Percentiles rank a stretch among this genome's conserved stretches.
Evolutionary conservation across 148 eudicot species (phyloP).

Genomic region (Nepenthes gracilis): DNA sequence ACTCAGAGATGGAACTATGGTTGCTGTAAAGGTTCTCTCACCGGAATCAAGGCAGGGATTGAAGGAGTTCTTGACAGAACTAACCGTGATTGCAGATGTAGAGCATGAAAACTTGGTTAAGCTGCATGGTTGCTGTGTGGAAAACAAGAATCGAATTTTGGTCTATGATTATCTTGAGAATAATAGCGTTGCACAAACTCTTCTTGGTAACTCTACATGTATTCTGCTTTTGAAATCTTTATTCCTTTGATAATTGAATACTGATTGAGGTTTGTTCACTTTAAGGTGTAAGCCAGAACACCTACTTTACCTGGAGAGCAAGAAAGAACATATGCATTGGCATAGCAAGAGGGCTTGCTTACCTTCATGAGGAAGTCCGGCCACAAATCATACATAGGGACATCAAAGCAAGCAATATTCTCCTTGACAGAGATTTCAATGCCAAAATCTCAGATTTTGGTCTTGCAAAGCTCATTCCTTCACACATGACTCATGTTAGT

Average conservation of each 20-base stretch:
- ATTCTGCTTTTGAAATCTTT: neutral
- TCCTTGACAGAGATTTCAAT: conserved; percentile 63
- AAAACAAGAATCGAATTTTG: conserved; percentile 51
- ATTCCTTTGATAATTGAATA: conserved; percentile 2
- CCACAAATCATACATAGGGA: conserved; percentile 86
- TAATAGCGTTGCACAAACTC: conserved; percentile 69
- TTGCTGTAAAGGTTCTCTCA: conserved; percentile 76
- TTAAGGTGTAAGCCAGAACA: conserved; percentile 31
- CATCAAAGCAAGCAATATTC: conserved; percentile 85
- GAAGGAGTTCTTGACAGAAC: conserved; percentile 63
- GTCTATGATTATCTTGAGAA: conserved; percentile 79
- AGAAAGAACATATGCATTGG: conserved; percentile 55
- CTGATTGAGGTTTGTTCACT: conserved; percentile 3
- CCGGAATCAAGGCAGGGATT: conserved; percentile 69
- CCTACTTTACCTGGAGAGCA: conserved; percentile 48
- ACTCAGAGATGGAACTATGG: conserved; percentile 52
- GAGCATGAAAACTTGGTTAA: conserved; percentile 81
- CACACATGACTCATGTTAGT: conserved; percentile 61
- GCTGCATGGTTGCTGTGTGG: conserved; percentile 75
- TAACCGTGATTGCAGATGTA: conserved; percentile 44
- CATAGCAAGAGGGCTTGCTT: conserved; percentile 73
- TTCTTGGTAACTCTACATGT: conserved; percentile 40
- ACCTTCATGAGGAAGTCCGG: conserved; percentile 64
- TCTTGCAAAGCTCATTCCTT: conserved; percentile 77
- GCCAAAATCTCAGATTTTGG: conserved; percentile 91